Conservation (phyloP, 495 filamentous ascomycete genomes). For the Podospora pseudoanserina region DNA sequence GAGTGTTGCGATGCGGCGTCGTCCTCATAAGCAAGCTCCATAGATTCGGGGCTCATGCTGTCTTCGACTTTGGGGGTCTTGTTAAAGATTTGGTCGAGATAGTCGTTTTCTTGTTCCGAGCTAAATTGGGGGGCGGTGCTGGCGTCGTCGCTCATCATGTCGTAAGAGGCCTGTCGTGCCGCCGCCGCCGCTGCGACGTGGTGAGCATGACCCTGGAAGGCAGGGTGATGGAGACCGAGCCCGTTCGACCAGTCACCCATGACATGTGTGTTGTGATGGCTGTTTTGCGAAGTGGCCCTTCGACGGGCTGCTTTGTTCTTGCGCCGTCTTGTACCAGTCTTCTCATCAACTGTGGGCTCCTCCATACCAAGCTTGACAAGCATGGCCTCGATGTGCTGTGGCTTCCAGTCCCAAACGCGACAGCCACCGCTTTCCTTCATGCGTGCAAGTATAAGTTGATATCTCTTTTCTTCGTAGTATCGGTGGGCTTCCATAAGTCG, state of each 20-base stretch:
- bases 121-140: conserved; percentile 26
- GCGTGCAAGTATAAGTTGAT: conserved; percentile 30
- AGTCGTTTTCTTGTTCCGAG: conserved; percentile 39
- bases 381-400: conserved; percentile 36
- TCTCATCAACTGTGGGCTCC: conserved; percentile 30
- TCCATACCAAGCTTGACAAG: conserved; percentile 38
- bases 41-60: conserved; percentile 25
- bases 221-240: conserved; percentile 27
- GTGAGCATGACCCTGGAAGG: conserved; percentile 26
- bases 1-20: conserved; percentile 14
- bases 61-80: conserved; percentile 21
- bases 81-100: conserved; percentile 41
- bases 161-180: conserved; percentile 16
- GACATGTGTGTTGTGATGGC: conserved; percentile 21
- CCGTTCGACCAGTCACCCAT: conserved; percentile 31
- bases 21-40: conserved; percentile 28
- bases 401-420: conserved; percentile 38
- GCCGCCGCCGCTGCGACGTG: conserved; percentile 15
- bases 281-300: conserved; percentile 33
- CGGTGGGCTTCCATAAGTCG: conserved; percentile 31
- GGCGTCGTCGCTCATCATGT: conserved; percentile 25
- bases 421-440: conserved; percentile 41
- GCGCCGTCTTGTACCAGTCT: conserved; percentile 29
- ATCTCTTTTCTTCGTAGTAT: conserved; percentile 33
- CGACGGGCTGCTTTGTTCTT: conserved; percentile 35